A percentile compares a stretch with the other conserved stretches of the same genome.
phyloP scores from a whole-genome alignment of 805 yeast genomes.

The Kurtzmaniella cleridarum region DNA sequence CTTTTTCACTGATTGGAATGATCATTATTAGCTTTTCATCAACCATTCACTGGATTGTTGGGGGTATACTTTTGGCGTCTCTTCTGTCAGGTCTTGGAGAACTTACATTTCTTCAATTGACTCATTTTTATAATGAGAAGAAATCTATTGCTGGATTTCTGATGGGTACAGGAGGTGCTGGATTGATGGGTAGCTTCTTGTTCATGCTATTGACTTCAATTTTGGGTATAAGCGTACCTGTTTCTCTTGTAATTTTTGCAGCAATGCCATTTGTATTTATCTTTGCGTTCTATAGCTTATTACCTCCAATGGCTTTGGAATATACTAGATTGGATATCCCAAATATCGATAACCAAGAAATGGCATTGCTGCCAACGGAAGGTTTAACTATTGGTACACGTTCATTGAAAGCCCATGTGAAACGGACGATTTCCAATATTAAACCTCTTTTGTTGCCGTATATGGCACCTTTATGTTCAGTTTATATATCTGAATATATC shows the following conservation, averaged over 20 bases:
- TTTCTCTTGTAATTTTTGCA: conserved; percentile 53
- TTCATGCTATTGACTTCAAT: conserved; percentile 72
- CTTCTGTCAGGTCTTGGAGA: conserved; percentile 88
- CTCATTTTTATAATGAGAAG: conserved; percentile 62
- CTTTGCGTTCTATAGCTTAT: conserved; percentile 17
- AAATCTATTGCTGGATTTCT: conserved; percentile 81
- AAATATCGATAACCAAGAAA: conserved; percentile 3
- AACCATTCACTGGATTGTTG: conserved; percentile 36
- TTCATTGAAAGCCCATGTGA: conserved; percentile 10
- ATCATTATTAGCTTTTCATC: conserved; percentile 46
- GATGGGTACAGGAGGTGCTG: conserved; percentile 96
- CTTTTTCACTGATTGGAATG: conserved; percentile 71
- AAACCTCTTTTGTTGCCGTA: conserved; percentile 52
- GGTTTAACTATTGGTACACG: not conserved
- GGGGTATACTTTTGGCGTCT: conserved; percentile 78
- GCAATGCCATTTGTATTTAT: conserved; percentile 51
- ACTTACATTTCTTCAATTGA: conserved; percentile 77
- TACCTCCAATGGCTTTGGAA: conserved; percentile 16
- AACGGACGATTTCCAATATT: conserved; percentile 21
- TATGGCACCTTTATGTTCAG: conserved; percentile 80
- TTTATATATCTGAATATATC: conserved; percentile 79
- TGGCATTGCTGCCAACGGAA: not conserved
- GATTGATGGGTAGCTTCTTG: conserved; percentile 72
- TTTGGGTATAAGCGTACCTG: conserved; percentile 47
- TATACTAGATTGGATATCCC: conserved; percentile 3